Evolutionary conservation across 306 rosid genomes (phyloP), one percentile per base, ranked within the genome.

Genomic region (Gillenia trifoliata): DNA sequence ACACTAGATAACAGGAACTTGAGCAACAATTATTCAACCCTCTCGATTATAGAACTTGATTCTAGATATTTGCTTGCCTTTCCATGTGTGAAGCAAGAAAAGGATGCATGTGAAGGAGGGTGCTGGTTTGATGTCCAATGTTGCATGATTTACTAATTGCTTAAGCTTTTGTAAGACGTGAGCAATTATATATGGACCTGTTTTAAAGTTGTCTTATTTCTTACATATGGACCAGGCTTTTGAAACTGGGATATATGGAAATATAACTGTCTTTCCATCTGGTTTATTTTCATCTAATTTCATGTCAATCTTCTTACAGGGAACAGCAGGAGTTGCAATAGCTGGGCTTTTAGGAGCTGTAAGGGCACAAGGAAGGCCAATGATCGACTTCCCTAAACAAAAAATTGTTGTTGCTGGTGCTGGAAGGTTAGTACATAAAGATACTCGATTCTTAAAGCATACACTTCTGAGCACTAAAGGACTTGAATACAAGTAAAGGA

Each of bases 341-440:
- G 99, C 99, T 76, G 99, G 99, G 50, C 99, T 95, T 76, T 84
- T 95, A 81, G 96, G 99, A 63, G 98, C 99, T 77, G 99, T 95
- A 61, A 89, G 99, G 85, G 99, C 98, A 25, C 99, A 95, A 89
- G 99, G 98, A 79, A 90, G 95, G 85, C 84, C 96, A 67, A 90
- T 95, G 99, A 92, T 95, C 77, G 99, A 95, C 85, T 95, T 95
- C 72, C 98, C 99, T 54, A 95, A 92, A 79, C 94, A 87, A 72
- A 95, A 90, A 89, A 95, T 95, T 78, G 99, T 95, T 84, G 99
- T 95, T 76, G 99, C 99, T 68, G 99, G 99, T 83, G 99, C 99
- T 85, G 99, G 99, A 88, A 95, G 99, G 99, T 92, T 78, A 73
- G 88, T 76, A 17, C 76, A 16, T 26, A 59, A 34, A 38, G 6